Evolutionary conservation across 1,284 basidiomycete genomes (phyloP).

Genomic region (Puccinia hordei): DNA sequence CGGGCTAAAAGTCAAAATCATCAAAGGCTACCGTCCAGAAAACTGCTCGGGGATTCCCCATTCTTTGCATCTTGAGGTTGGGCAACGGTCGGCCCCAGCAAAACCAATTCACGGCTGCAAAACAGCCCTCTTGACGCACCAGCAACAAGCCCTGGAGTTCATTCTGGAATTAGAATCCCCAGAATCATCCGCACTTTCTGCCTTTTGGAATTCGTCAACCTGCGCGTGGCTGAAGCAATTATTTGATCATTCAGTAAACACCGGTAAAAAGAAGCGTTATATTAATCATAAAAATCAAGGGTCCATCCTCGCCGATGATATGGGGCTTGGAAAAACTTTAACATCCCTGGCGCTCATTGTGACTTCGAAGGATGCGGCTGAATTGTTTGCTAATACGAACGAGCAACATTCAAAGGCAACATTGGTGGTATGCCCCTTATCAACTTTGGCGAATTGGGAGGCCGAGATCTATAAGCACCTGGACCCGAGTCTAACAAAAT

Average conservation of each 20-base stretch:
- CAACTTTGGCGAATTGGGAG: slow-evolving; percentile 5
- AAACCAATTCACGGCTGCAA: neutral
- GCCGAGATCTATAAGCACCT: slow-evolving; percentile 12
- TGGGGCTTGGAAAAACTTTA: slow-evolving; percentile 15
- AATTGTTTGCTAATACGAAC: neutral
- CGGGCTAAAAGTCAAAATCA: neutral
- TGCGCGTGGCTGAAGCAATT: neutral
- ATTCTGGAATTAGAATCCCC: slow-evolving; percentile 2
- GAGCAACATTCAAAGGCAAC: neutral
- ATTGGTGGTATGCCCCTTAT: slow-evolving; percentile 14
- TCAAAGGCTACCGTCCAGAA: slow-evolving; percentile 16
- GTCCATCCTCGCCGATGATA: slow-evolving; percentile 11
- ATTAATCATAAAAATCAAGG: neutral
- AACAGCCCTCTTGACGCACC: neutral
- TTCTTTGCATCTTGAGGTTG: slow-evolving; percentile 3
- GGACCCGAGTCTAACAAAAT: neutral
- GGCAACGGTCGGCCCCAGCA: neutral
- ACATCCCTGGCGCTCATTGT: slow-evolving; percentile 7
- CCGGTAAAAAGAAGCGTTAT: neutral
- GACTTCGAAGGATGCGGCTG: neutral
- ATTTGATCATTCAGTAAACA: neutral
- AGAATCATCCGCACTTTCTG: neutral
- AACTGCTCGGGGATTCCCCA: neutral
- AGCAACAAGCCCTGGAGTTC: slow-evolving; percentile 18
- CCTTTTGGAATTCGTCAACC: neutral